Evolutionary conservation across 257 asterid species (phyloP).

Genomic region (Solanum microdontum): DNA sequence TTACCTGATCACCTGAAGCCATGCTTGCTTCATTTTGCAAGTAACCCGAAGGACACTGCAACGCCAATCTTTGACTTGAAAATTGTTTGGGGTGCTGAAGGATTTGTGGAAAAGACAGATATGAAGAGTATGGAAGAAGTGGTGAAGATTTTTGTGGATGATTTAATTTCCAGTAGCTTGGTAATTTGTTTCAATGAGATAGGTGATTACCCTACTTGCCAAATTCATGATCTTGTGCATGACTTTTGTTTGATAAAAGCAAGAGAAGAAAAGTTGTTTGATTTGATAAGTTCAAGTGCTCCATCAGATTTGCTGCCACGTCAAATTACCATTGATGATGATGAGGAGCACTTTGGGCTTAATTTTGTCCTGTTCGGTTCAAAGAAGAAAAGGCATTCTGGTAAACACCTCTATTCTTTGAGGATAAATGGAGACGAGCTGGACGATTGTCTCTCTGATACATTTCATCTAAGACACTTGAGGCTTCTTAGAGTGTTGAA

Average conservation of each 20-base stretch:
- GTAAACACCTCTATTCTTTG: no score
- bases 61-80: background rate
- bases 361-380: no score
- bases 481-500: no score
- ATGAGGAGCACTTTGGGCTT: no score
- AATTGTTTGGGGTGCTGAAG: constrained; percentile 15
- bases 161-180: constrained; percentile 11
- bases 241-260: constrained; percentile 11
- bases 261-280: background rate
- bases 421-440: no score
- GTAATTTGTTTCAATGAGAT: constrained; percentile 1
- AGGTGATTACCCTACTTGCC: background rate
- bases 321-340: background rate
- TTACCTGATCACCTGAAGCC: constrained; percentile 6
- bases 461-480: no score
- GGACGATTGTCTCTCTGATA: fast-evolving
- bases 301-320: background rate
- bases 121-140: constrained; percentile 7
- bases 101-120: background rate
- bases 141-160: constrained; percentile 4
- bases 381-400: no score
- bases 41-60: background rate
- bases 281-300: background rate
- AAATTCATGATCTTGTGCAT: constrained; percentile 13
- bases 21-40: constrained; percentile 16